phyloP scores from a whole-genome alignment of 2,329 filamentous ascomycete species.

The Parastagonospora nodorum region DNA sequence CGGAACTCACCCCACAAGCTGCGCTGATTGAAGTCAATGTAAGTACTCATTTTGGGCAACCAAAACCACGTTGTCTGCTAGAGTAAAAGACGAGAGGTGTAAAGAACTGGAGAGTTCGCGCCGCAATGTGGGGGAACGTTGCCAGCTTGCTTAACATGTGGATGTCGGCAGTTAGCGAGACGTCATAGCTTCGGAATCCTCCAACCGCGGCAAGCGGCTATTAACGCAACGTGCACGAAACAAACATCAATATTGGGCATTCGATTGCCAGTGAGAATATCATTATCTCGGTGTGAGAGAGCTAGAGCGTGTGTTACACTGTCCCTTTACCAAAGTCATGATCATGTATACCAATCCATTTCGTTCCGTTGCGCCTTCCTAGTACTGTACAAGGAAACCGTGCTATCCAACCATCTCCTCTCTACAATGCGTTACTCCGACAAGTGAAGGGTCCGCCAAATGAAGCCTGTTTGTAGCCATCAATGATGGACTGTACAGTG shows the following conservation, averaged over 20 bases:
- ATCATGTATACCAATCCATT: not conserved
- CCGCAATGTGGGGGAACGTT: conserved; percentile 23
- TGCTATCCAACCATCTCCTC: not conserved
- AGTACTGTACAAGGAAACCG: conserved; percentile 5
- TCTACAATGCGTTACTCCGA: conserved; percentile 66
- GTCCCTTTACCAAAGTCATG: not conserved
- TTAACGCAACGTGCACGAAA: not conserved
- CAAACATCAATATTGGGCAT: not conserved
- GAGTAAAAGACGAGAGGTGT: not conserved
- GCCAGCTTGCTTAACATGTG: conserved; percentile 28
- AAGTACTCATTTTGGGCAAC: conserved; percentile 23
- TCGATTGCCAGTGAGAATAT: too few relatives aligned
- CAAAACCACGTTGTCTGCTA: not conserved
- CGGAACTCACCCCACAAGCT: conserved; percentile 52
- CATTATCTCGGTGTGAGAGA: too few relatives aligned
- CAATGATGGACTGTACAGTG: conserved; percentile 72
- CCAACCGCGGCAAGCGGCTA: not conserved
- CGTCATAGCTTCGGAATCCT: conserved; percentile 30
- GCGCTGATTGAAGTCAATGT: conserved; percentile 53
- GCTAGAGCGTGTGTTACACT: not conserved
- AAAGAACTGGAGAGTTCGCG: conserved; percentile 1
- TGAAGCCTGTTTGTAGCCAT: conserved; percentile 67
- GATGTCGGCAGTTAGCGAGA: conserved; percentile 27
- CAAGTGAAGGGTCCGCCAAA: conserved; percentile 80
- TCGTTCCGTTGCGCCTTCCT: not conserved